Conservation (phyloP, 2,329 filamentous ascomycete genomes). For the Colletotrichum sojae region DNA sequence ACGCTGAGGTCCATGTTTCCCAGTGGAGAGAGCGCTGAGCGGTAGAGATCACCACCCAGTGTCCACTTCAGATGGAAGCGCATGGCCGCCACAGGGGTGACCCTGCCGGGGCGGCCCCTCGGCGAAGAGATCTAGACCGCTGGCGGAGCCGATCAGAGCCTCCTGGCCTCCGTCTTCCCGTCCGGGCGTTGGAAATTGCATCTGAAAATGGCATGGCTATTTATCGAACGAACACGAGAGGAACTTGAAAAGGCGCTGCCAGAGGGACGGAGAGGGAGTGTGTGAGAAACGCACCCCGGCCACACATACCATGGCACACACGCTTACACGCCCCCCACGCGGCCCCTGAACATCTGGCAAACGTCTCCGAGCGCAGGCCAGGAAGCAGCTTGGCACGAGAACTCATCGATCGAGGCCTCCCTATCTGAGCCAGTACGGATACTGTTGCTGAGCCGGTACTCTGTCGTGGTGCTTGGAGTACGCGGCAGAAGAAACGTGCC, state of each 20-base stretch:
- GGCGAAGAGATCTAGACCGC: slow-evolving; percentile 32
- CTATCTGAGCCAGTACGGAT: background rate
- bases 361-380: background rate
- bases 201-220: slow-evolving; percentile 37
- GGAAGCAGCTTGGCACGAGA: background rate
- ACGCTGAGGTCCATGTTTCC: too few relatives aligned
- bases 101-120: slow-evolving; percentile 18
- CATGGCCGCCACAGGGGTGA: slow-evolving; percentile 5
- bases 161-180: slow-evolving; percentile 14
- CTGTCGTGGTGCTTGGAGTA: background rate
- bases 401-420: background rate
- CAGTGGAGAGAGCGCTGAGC: too few relatives aligned
- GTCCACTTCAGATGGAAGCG: slow-evolving; percentile 34
- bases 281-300: too few relatives aligned
- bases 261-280: too few relatives aligned
- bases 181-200: slow-evolving; percentile 37
- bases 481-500: too few relatives aligned
- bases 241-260: slow-evolving; percentile 15
- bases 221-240: slow-evolving; percentile 36
- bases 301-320: too few relatives aligned
- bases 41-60: background rate
- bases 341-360: background rate
- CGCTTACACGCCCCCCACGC: too few relatives aligned
- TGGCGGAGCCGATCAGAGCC: slow-evolving; percentile 22
- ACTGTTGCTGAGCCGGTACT: too few relatives aligned